Evolutionary conservation across 179 eudicot species (phyloP).

Genomic region (Spergularia azorica): DNA sequence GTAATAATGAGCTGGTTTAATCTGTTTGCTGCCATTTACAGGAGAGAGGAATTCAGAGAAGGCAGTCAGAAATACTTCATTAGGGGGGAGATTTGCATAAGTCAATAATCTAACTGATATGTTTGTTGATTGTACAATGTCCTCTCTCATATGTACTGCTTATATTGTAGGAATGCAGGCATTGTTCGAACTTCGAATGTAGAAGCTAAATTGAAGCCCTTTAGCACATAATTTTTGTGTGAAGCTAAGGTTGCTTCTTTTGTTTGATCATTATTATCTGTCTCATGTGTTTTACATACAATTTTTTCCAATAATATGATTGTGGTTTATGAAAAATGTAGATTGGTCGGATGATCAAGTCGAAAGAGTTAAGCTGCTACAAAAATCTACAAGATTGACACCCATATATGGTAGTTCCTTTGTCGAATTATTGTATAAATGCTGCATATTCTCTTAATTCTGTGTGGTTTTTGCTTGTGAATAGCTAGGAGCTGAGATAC

Average conservation of each 20-base stretch:
- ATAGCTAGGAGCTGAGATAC: constrained; percentile 19
- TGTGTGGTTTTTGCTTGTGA: constrained; percentile 17
- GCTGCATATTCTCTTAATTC: constrained; percentile 12
- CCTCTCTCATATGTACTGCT: constrained; percentile 25
- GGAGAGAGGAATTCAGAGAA: constrained; percentile 22
- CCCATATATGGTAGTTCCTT: constrained; percentile 7
- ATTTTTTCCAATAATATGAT: constrained; percentile 20
- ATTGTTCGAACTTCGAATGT: constrained; percentile 27
- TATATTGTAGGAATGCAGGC: constrained; percentile 35
- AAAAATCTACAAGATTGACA: constrained; percentile 19
- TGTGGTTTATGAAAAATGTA: constrained; percentile 18
- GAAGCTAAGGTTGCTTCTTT: constrained; percentile 30
- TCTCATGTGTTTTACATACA: neutral
- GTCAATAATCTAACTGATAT: constrained; percentile 13
- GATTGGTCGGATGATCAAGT: constrained; percentile 22
- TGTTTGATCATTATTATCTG: constrained; percentile 12
- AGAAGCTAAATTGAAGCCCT: constrained; percentile 32
- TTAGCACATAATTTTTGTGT: constrained; percentile 2
- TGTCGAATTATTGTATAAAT: neutral
- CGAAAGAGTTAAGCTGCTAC: constrained; percentile 20
- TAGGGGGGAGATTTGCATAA: constrained; percentile 7
- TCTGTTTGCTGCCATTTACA: constrained; percentile 28
- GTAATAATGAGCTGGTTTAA: constrained; percentile 5
- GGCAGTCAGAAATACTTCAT: neutral
- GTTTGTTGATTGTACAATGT: constrained; percentile 1